Conservation (phyloP, 129 eudicot species). For the Silybum marianum region DNA sequence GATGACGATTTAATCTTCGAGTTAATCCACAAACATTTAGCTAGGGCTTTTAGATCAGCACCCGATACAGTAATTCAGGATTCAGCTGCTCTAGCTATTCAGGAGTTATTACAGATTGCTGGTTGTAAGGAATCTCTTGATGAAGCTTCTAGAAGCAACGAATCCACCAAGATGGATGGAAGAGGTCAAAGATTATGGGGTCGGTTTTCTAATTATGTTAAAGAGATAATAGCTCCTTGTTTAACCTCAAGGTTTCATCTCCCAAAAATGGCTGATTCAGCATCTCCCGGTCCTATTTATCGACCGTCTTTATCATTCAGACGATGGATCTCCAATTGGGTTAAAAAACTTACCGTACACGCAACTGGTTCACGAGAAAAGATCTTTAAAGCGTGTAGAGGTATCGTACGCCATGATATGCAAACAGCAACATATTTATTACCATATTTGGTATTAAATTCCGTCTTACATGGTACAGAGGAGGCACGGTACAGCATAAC, state of each 20-base stretch:
- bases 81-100: constrained; percentile 96
- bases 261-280: constrained; percentile 73
- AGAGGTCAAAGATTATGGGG: constrained; percentile 98
- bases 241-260: constrained; percentile 88
- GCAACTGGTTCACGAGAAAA: constrained; percentile 88
- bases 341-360: constrained; percentile 76
- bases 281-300: constrained; percentile 81
- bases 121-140: constrained; percentile 91
- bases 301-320: constrained; percentile 86
- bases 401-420: constrained; percentile 95
- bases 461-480: constrained; percentile 86
- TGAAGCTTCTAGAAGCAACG: constrained; percentile 44
- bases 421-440: constrained; percentile 89
- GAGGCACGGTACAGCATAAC: constrained; percentile 90
- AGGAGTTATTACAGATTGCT: constrained; percentile 89
- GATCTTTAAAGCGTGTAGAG: constrained; percentile 92
- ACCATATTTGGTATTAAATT: constrained; percentile 85
- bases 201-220: constrained; percentile 87
- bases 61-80: constrained; percentile 86
- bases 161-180: constrained; percentile 45
- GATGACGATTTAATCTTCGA: constrained; percentile 97
- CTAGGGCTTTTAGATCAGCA: constrained; percentile 96
- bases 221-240: constrained; percentile 99
- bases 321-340: constrained; percentile 87
- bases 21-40: constrained; percentile 94